Evolutionary conservation across 208 protist genomes (phyloP).

Genomic region (Phytomonas sp.): DNA sequence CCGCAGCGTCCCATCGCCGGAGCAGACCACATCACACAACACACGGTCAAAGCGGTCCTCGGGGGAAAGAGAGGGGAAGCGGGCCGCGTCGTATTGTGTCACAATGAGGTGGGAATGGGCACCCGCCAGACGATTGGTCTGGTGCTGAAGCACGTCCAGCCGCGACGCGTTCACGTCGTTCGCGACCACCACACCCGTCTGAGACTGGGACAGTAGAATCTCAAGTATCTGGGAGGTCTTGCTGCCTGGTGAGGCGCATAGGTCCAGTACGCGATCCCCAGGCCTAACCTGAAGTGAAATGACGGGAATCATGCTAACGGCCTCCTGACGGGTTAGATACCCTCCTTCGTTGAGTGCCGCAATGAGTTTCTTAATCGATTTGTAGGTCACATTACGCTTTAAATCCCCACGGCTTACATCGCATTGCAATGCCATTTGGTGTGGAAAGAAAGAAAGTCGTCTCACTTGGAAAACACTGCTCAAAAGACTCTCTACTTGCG

Average conservation of each 20-base stretch:
- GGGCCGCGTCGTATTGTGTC: constrained; percentile 81
- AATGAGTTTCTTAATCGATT: constrained; percentile 64
- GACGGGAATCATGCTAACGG: constrained; percentile 84
- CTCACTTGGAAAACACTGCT: constrained; percentile 27
- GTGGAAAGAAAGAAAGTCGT: constrained; percentile 49
- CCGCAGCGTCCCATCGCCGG: constrained; percentile 92
- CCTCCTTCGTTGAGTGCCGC: constrained; percentile 82
- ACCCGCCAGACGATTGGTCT: constrained; percentile 55
- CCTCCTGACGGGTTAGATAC: constrained; percentile 89
- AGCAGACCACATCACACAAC: constrained; percentile 94
- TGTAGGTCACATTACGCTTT: constrained; percentile 61
- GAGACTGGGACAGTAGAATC: constrained; percentile 25
- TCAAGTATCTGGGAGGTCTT: constrained; percentile 88
- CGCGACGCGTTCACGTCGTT: constrained; percentile 86
- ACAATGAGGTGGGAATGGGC: constrained; percentile 80
- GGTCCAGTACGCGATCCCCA: constrained; percentile 75
- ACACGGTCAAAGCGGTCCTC: constrained; percentile 84
- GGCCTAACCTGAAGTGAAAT: constrained; percentile 72
- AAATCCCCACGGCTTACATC: constrained; percentile 66
- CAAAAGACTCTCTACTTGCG: not conserved
- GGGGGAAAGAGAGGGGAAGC: constrained; percentile 55
- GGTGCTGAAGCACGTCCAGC: constrained; percentile 76
- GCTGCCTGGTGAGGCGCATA: constrained; percentile 85
- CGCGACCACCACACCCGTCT: constrained; percentile 75
- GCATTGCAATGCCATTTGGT: constrained; percentile 59